Evolutionary conservation across 352 stramenopile species (phyloP).

Genomic region (Phytophthora syringae): DNA sequence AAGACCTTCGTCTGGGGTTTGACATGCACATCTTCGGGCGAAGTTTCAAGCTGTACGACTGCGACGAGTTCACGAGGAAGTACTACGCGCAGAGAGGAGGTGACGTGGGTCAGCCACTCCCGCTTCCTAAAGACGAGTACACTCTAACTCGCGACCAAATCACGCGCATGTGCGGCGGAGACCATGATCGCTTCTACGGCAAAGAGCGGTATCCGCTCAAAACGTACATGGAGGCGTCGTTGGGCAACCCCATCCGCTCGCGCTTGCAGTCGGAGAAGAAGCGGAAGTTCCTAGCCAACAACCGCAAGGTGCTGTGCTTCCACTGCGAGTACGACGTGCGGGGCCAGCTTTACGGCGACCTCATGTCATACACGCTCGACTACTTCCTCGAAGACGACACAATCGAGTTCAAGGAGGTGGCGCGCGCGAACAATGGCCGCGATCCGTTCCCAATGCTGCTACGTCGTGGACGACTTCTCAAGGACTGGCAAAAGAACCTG

Average conservation of each 20-base stretch:
- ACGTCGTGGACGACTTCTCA: constrained; percentile 64
- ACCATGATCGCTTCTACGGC: constrained; percentile 78
- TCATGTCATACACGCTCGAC: constrained; percentile 81
- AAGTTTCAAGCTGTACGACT: constrained; percentile 81
- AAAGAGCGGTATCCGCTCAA: constrained; percentile 83
- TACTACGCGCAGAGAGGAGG: constrained; percentile 57
- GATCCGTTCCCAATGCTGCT: constrained; percentile 85
- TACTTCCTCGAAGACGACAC: constrained; percentile 92
- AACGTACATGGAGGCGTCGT: constrained; percentile 84
- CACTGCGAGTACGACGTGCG: constrained; percentile 87
- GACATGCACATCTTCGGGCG: constrained; percentile 79
- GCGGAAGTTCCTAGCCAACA: constrained; percentile 88
- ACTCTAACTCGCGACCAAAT: constrained; percentile 82
- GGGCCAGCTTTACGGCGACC: constrained; percentile 79
- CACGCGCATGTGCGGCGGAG: constrained; percentile 70
- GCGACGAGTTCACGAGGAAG: constrained; percentile 74
- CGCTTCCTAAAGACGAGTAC: constrained; percentile 85
- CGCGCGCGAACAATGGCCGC: constrained; percentile 79
- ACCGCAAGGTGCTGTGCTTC: constrained; percentile 88
- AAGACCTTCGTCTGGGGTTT: constrained; percentile 70
- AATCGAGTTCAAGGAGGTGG: constrained; percentile 89
- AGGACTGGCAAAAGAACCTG: constrained; percentile 71
- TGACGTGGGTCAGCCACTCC: constrained; percentile 56
- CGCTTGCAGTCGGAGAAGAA: constrained; percentile 78
- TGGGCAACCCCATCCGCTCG: constrained; percentile 77